Evolutionary conservation across 2,329 filamentous ascomycete species (phyloP).

Genomic region (Teratosphaeria gauchensis): DNA sequence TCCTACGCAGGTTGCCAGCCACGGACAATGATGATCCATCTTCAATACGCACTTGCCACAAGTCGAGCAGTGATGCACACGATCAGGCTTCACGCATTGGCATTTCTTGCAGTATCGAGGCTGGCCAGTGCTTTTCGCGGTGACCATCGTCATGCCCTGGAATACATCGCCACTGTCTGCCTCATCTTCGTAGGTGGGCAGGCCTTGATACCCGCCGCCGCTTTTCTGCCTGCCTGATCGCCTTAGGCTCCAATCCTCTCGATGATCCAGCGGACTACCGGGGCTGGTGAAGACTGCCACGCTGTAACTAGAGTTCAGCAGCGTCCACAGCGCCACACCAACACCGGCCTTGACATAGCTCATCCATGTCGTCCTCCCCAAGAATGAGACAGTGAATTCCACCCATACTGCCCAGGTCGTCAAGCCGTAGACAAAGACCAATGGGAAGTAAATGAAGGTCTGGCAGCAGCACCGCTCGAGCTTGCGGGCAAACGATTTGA

Average conservation of each 20-base stretch:
- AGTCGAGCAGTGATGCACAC: constrained; percentile 91
- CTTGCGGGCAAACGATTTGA: constrained; percentile 50
- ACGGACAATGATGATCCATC: constrained; percentile 99
- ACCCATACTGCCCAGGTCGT: constrained; percentile 96
- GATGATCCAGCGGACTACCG: constrained; percentile 50
- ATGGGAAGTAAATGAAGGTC: constrained; percentile 71
- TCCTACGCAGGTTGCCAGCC: constrained; percentile 92
- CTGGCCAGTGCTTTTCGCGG: constrained; percentile 76
- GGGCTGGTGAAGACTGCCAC: constrained; percentile 88
- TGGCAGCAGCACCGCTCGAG: constrained; percentile 78
- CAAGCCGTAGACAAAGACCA: constrained; percentile 77
- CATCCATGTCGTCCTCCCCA: constrained; percentile 5
- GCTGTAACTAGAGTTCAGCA: constrained; percentile 85
- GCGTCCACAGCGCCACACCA: constrained; percentile 61
- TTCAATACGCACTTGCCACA: constrained; percentile 92
- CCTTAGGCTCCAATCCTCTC: constrained; percentile 13
- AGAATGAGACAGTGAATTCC: constrained; percentile 50
- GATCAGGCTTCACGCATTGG: constrained; percentile 85
- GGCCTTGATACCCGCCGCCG: constrained; percentile 58
- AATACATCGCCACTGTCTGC: constrained; percentile 32
- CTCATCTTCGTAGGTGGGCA: constrained; percentile 61
- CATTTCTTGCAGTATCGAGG: constrained; percentile 95
- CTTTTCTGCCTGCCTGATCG: constrained; percentile 9
- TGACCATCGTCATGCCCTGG: constrained; percentile 55
- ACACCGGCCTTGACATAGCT: constrained; percentile 38